Evolutionary conservation across 331 rosid species (phyloP), one percentile per base, ranked within the genome.

Genomic region (Saraca asoca): DNA sequence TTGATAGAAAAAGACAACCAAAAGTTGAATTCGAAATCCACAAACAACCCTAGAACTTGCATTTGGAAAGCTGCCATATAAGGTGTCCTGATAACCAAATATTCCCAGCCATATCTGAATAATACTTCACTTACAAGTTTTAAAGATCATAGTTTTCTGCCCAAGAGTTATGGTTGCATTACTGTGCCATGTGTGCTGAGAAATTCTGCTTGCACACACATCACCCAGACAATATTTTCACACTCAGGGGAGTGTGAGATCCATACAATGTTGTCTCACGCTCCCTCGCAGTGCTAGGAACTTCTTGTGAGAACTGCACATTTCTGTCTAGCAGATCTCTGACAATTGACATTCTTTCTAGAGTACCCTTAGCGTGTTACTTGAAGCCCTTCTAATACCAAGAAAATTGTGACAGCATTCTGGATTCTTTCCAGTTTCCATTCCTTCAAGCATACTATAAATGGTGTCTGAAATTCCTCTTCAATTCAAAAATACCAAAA

Each of bases 401-500:
- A 37, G 17, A 34, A 55, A 45, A 15, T 46, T 34, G 54, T 16
- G 54, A 8, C 38, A 56, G 17, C 45, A 41, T 34, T 62, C 59
- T 51, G 35, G 4, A 13, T 44, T 44, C 52, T 71, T 51, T 70
- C 59, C 34, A 14, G 31, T 56, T 51, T 67, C 16, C 17, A 34
- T 69, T 56, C 65, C 52, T 37, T 34, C 33, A 16, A 66, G 58
- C 24, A 37, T 54, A 12, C 43, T 42, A 42, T 34, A 51, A 50
- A 12, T 12, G 1, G 55, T 42, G 12, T 29, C 58, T 42, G 16
- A 39, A 70, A 24, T 24, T 70, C 33, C 55, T 65, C 55, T 77
- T 65, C 67, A 42, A 73, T 66, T 78, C 68, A 65, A 24, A 24
- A 24, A 24, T 24, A 24, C 31, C 31, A 24, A 24, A 24, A 24